Evolutionary conservation across 1,284 basidiomycete species (phyloP).

Genomic region (Ustilago tritici): DNA sequence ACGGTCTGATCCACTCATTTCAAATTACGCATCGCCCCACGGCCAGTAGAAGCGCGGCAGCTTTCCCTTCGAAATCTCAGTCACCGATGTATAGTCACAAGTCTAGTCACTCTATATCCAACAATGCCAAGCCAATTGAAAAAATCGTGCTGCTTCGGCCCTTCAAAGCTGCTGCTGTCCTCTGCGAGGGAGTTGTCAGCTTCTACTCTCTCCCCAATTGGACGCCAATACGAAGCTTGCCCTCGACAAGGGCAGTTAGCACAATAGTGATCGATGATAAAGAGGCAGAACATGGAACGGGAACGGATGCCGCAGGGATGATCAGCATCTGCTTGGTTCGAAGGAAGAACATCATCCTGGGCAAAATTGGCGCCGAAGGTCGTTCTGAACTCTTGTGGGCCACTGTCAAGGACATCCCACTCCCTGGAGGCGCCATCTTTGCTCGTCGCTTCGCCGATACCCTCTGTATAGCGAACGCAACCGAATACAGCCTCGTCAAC

Average conservation of each 20-base stretch:
- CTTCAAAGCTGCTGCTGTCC: conserved; percentile 41
- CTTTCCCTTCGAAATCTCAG: not conserved
- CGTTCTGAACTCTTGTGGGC: conserved; percentile 55
- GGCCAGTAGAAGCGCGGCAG: not conserved
- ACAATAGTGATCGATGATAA: conserved; percentile 51
- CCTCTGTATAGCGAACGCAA: conserved; percentile 64
- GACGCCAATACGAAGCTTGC: conserved; percentile 36
- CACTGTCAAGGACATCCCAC: conserved; percentile 55
- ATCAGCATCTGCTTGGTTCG: conserved; percentile 63
- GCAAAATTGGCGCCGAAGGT: conserved; percentile 51
- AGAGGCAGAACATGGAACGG: conserved; percentile 28
- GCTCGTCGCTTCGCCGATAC: conserved; percentile 58
- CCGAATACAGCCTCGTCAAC: conserved; percentile 63
- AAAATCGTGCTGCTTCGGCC: conserved; percentile 40
- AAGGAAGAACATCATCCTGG: conserved; percentile 59
- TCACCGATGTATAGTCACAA: conserved; percentile 14
- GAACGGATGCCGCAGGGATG: conserved; percentile 48
- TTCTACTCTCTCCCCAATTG: conserved; percentile 48
- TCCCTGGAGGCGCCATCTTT: conserved; percentile 63
- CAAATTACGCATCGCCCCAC: conserved; percentile 17
- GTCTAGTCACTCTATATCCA: conserved; percentile 30
- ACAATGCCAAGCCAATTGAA: conserved; percentile 46
- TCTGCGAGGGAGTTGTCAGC: conserved; percentile 49
- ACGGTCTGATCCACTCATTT: conserved; percentile 53
- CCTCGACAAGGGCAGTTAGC: conserved; percentile 45